Evolutionary conservation across 805 yeast genomes (phyloP), one percentile per base, ranked within the genome.

Genomic region (Starmera quercuum): DNA sequence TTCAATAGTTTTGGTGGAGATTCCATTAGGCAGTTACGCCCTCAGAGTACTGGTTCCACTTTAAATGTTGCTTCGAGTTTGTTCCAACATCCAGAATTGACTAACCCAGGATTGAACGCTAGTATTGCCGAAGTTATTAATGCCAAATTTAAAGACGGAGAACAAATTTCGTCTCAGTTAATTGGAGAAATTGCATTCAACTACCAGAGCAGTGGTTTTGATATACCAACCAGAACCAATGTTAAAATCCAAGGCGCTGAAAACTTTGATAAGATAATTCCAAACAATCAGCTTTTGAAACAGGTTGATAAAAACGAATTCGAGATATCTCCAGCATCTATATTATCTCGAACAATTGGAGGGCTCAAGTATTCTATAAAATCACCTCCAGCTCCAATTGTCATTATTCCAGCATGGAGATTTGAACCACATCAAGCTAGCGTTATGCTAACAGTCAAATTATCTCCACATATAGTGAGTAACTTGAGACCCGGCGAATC

Each of bases 151-250:
- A 75, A 72, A 41, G 84, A 79, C 49, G 95, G 94, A 14, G 58
- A 59, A 29, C 61, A 78, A 24, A 54, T 58, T 10, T 68, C 73
- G 23, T 71, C 85, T 7, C 77, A 79, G 50, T 67, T 79, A 10
- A 69, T 81, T 35, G 97, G 97, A 33, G 97, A 90, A 59, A 66
- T 88, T 45, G 95, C 95, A 0, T 73, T 87, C 54, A 80, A 80
- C 46, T 84, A 77, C 53, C 68, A 70, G 16, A 45, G 64, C 31
- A 45, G 50, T 32, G 41, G 51, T 20, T 34, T 37, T 11, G 47
- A 52, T 36, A 26, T 64, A 13, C 76, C 75, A 32, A 47, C 55
- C 6, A 67, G 62, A 36, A 63, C 72, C 21, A 64, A 64, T 31
- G 35, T 75, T 39, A 58, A 55, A 32, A 54, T 73, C 6, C 58